phyloP scores from a whole-genome alignment of 805 yeast genomes.

The Nakazawaea ambrosiae region DNA sequence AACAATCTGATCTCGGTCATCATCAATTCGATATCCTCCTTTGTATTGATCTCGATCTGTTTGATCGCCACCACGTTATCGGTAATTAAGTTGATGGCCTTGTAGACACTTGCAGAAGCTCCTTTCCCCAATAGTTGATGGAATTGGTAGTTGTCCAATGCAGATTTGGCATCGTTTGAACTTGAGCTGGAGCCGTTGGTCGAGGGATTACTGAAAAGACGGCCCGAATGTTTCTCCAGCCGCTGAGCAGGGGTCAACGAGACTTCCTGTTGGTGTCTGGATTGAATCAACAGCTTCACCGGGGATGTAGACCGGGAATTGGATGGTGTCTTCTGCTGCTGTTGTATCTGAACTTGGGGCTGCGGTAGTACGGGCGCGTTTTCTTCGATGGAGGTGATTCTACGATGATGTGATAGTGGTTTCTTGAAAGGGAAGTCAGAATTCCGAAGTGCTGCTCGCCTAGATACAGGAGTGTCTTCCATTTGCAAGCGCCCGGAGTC shows the following conservation, averaged over 20 bases:
- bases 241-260: conserved; percentile 44
- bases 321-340: conserved; percentile 5
- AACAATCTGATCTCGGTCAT: conserved; percentile 67
- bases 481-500: conserved; percentile 3
- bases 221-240: conserved; percentile 34
- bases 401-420: conserved; percentile 7
- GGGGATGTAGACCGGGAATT: conserved; percentile 9
- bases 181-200: conserved; percentile 16
- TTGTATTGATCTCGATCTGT: conserved; percentile 56
- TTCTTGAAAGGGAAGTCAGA: conserved; percentile 8
- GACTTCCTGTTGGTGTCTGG: conserved; percentile 6
- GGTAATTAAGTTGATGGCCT: conserved; percentile 60
- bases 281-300: conserved; percentile 1
- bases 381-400: conserved; percentile 6
- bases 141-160: conserved; percentile 42
- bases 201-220: conserved; percentile 5
- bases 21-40: conserved; percentile 34
- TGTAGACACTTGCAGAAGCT: conserved; percentile 56
- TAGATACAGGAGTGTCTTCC: conserved; percentile 9
- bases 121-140: conserved; percentile 77
- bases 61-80: conserved; percentile 73
- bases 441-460: neutral
- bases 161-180: conserved; percentile 26
- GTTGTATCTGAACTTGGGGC: no score
- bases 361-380: conserved; percentile 1